Percentiles rank a stretch among this genome's conserved stretches.
Evolutionary conservation across 805 yeast genomes (phyloP).

Genomic region (Wickerhamomyces canadensis): DNA sequence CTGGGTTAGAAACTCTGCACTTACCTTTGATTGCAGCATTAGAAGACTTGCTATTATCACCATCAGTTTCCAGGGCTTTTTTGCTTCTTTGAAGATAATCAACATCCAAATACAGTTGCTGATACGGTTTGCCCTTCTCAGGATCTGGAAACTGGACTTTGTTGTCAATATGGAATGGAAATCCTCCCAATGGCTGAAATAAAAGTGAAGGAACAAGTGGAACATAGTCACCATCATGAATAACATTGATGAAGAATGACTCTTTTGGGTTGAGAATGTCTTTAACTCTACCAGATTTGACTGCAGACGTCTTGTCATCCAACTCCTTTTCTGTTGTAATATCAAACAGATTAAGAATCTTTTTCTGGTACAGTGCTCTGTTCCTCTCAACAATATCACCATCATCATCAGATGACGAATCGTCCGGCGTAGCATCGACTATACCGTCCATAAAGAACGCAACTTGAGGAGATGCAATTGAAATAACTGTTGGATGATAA

Average conservation of each 20-base stretch:
- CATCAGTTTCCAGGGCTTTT: no score
- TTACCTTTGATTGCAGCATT: no score
- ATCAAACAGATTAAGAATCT: background rate
- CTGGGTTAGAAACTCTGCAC: no score
- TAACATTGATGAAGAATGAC: background rate
- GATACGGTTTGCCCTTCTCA: no score
- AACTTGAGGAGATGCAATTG: slow-evolving; percentile 54
- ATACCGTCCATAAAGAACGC: background rate
- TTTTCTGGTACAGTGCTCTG: background rate
- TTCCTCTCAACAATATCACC: background rate
- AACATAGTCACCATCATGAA: background rate
- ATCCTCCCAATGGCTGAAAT: background rate
- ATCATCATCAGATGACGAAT: no score
- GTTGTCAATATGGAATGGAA: background rate
- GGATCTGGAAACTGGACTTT: no score
- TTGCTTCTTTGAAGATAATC: no score
- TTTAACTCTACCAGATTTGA: background rate
- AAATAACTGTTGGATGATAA: slow-evolving; percentile 42
- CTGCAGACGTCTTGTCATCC: background rate
- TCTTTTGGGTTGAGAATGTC: background rate
- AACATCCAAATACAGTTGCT: no score
- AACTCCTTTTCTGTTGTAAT: background rate
- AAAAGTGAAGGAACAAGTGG: background rate
- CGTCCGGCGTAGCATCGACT: background rate
- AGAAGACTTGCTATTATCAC: no score